Percentiles rank a stretch among this genome's conserved stretches.
These are phyloP conservation scores for Fusarium setosum DNA, from an alignment of 2,329 filamentous ascomycete genomes.

Conservation along the genomic window DNA sequence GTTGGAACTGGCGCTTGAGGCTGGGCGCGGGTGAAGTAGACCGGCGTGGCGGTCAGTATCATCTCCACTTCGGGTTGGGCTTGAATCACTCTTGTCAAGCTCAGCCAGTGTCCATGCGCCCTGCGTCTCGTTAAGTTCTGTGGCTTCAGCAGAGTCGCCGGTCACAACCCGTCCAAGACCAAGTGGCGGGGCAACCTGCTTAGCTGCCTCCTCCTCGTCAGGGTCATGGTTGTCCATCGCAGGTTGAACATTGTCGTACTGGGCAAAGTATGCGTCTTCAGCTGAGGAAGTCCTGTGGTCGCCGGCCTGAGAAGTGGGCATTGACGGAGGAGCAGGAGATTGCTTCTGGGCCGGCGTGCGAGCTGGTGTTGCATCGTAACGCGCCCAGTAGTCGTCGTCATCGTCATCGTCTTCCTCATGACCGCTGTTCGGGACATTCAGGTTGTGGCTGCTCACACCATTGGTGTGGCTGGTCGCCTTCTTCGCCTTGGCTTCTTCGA, in stretches of 20 bases:
- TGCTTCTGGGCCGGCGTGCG: conserved; percentile 71
- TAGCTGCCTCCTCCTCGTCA: conserved; percentile 68
- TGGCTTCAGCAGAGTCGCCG: conserved; percentile 29
- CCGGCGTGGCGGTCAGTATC: conserved; percentile 50
- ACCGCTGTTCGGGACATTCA: conserved; percentile 23
- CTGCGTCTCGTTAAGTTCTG: conserved; percentile 42
- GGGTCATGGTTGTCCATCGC: conserved; percentile 85
- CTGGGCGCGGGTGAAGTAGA: conserved; percentile 67
- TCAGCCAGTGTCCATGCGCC: conserved; percentile 59
- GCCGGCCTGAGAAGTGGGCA: conserved; percentile 38
- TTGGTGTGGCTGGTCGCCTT: conserved; percentile 32
- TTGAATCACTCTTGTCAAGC: conserved; percentile 53
- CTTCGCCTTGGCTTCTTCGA: conserved; percentile 49
- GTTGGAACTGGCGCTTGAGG: conserved; percentile 68
- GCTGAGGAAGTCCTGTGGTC: conserved; percentile 50
- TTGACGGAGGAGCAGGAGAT: conserved; percentile 68
- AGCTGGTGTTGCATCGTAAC: conserved; percentile 78
- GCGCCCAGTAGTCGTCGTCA: conserved; percentile 83
- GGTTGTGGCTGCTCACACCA: conserved; percentile 13
- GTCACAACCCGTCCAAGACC: conserved; percentile 31
- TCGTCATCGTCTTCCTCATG: conserved; percentile 65
- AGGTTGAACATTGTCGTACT: conserved; percentile 82
- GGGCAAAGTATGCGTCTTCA: conserved; percentile 80
- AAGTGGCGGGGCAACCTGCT: conserved; percentile 50
- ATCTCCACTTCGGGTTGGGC: conserved; percentile 39